Evolutionary conservation across 2,329 filamentous ascomycete genomes (phyloP), one percentile per base, ranked within the genome.

Genomic region (Dactylellina parvicollis): DNA sequence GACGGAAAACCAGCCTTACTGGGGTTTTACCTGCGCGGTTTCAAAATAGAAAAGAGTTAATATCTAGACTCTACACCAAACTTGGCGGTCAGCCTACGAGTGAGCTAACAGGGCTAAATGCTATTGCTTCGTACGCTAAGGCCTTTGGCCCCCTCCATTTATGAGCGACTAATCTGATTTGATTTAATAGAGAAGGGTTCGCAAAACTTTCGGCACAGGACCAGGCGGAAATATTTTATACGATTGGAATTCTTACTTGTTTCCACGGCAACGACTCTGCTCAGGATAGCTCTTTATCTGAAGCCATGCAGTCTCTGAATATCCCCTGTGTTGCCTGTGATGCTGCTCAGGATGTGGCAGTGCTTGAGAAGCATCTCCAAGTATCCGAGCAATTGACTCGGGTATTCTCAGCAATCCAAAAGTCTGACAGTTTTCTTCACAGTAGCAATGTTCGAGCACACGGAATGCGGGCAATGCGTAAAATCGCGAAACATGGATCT

Each of bases 401-500:
- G 4, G 30, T 66, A 8, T 73, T 73, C 28, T 38, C 52, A 42
- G 26, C 44, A 4, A 73, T 73, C 26, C 69, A 73, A 52, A 66
- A 66, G 26, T 73, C 69, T 5, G 69, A 66, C 12, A 55, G 61
- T 8, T 87, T 89, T 73, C 75, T 82, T 2, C 82, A 85, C 66
- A 87, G 86, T 18, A 85, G 85, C n/a, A 85, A 84, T 47, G 84
- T 87, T 34, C 85, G 92, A 49, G 84, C 96, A 38, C 83, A 87
- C 71, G 88, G 89, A 8, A 92, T 95, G 87, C 81, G 89, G 69
- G 85, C 88, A 2, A 82, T 96, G 52, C 87, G 88, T 76, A 87
- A 88, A 47, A 82, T 95, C 40, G 84, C 91, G 24, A 84, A 86
- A 50, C 92, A 96, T 80, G 88, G 87, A 2, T 82, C 83, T 14